Conservation (phyloP, 345 rosid species). For the Hevea brasiliensis region DNA sequence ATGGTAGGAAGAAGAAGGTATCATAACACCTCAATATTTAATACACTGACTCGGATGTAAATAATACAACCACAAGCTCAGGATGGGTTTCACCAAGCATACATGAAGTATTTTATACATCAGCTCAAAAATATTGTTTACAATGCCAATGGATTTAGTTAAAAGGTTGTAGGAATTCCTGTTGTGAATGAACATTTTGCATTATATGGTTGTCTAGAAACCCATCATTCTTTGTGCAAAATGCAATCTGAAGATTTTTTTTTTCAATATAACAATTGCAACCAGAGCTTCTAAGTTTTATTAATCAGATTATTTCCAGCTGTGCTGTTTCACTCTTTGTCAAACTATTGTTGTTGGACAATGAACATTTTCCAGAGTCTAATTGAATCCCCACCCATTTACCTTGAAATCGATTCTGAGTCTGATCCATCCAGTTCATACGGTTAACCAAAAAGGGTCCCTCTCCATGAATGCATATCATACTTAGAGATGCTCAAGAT, state of each 20-base stretch:
- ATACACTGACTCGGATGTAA: background rate
- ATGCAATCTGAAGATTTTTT: too few species aligned
- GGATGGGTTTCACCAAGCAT: background rate
- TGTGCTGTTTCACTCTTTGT: background rate
- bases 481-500: background rate
- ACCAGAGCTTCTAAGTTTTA: background rate
- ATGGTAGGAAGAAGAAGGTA: background rate
- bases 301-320: background rate
- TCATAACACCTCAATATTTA: background rate
- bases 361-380: background rate
- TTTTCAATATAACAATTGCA: background rate
- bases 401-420: background rate
- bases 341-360: background rate
- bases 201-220: background rate
- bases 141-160: background rate
- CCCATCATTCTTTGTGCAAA: too few species aligned
- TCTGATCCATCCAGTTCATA: background rate
- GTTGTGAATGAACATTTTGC: background rate
- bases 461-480: background rate
- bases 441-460: background rate
- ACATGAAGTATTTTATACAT: background rate
- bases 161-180: background rate
- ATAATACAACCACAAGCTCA: background rate
- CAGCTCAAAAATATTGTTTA: background rate
- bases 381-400: background rate